Evolutionary conservation across 352 stramenopile species (phyloP).

Genomic region (Phytopythium mirpurense): DNA sequence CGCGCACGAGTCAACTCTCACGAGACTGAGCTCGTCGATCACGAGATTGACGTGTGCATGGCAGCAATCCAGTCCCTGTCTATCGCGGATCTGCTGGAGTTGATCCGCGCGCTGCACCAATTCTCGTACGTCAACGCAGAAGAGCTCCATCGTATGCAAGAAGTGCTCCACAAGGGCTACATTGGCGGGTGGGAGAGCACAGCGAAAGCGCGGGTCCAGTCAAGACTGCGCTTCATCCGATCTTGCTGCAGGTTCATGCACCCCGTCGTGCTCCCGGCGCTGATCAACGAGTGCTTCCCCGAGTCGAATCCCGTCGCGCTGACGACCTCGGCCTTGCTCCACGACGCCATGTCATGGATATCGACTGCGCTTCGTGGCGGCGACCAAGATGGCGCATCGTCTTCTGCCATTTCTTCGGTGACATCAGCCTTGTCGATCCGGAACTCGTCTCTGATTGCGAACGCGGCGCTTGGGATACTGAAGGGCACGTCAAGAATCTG

Average conservation of each 20-base stretch:
- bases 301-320: constrained; percentile 37
- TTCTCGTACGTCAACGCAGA: constrained; percentile 77
- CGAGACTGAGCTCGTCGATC: constrained; percentile 23
- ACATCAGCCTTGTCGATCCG: constrained; percentile 39
- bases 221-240: constrained; percentile 68
- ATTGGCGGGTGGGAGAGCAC: constrained; percentile 74
- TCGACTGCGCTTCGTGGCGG: constrained; percentile 41
- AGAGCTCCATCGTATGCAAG: constrained; percentile 64
- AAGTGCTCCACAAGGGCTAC: constrained; percentile 76
- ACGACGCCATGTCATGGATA: constrained; percentile 57
- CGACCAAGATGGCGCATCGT: constrained; percentile 22
- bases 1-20: neutral
- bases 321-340: constrained; percentile 48
- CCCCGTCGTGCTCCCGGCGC: constrained; percentile 48
- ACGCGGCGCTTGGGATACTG: constrained; percentile 33
- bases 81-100: constrained; percentile 54
- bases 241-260: constrained; percentile 70
- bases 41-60: constrained; percentile 67
- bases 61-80: constrained; percentile 62
- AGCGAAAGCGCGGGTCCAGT: constrained; percentile 57
- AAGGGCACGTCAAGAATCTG: constrained; percentile 28
- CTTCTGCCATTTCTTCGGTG: constrained; percentile 30
- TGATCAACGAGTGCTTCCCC: constrained; percentile 59
- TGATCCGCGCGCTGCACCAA: constrained; percentile 48
- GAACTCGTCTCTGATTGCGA: constrained; percentile 42